Conservation (phyloP, 2,329 filamentous ascomycete species). For the Pestalotiopsis fici region DNA sequence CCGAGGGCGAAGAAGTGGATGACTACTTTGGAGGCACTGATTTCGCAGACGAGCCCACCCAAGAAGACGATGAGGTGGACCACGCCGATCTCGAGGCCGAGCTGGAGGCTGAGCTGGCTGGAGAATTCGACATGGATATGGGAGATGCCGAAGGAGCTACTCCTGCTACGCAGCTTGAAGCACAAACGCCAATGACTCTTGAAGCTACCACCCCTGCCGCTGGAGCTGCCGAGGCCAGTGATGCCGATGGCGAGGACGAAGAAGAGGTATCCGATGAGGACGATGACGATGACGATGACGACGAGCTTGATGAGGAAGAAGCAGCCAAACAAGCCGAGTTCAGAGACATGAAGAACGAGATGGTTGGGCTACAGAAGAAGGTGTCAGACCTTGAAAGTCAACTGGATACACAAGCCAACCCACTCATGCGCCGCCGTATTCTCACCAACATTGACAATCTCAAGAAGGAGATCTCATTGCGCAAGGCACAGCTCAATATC, state of each 20-base stretch:
- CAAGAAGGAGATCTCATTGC: conserved; percentile 38
- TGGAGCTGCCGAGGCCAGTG: conserved; percentile 38
- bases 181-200: conserved; percentile 45
- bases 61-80: not conserved
- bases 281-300: conserved; percentile 54
- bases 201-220: conserved; percentile 46
- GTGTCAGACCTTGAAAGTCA: conserved; percentile 51
- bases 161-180: conserved; percentile 42
- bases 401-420: conserved; percentile 42
- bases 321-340: conserved; percentile 54
- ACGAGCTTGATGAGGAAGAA: conserved; percentile 56
- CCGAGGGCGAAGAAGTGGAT: conserved; percentile 59
- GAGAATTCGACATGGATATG: conserved; percentile 40
- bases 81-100: conserved; percentile 64
- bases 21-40: conserved; percentile 36
- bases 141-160: conserved; percentile 28
- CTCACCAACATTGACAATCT: conserved; percentile 48
- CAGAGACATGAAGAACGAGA: conserved; percentile 50
- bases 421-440: conserved; percentile 51
- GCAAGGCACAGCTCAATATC: conserved; percentile 31
- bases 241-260: conserved; percentile 41
- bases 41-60: not conserved
- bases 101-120: conserved; percentile 52
- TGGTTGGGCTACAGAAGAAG: conserved; percentile 57
- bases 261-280: conserved; percentile 48